Conservation (phyloP, 306 rosid species). For the Lagenaria siceraria region DNA sequence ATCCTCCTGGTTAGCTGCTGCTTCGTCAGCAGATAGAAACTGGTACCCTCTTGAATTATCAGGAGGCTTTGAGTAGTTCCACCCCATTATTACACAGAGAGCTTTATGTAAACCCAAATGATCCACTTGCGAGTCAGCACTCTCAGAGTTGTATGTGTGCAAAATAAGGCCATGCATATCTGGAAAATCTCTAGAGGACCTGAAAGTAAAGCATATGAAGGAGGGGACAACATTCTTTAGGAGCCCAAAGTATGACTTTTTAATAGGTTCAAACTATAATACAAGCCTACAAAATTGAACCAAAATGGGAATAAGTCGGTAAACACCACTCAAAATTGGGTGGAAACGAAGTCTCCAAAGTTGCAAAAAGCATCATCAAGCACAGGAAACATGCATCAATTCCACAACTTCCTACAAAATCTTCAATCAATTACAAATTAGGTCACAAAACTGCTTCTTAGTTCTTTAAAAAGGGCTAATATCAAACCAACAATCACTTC, state of each 20-base stretch:
- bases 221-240: slow-evolving; percentile 56
- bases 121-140: slow-evolving; percentile 61
- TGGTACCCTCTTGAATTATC: slow-evolving; percentile 81
- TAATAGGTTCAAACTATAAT: slow-evolving; percentile 1
- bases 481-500: background rate
- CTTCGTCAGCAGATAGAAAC: slow-evolving; percentile 78
- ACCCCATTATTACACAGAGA: slow-evolving; percentile 90
- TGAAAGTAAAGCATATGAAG: slow-evolving; percentile 68
- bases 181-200: slow-evolving; percentile 87
- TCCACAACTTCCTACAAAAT: background rate
- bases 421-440: background rate
- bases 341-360: background rate
- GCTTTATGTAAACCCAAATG: slow-evolving; percentile 98
- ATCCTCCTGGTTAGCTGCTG: slow-evolving; percentile 86
- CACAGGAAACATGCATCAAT: background rate
- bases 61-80: slow-evolving; percentile 78
- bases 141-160: slow-evolving; percentile 81
- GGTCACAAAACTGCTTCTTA: background rate
- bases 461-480: background rate
- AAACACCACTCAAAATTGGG: slow-evolving; percentile 10
- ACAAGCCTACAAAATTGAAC: slow-evolving; percentile 25
- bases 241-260: slow-evolving; percentile 9
- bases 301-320: slow-evolving; percentile 23
- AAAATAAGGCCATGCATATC: slow-evolving; percentile 84
- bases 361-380: background rate